Conservation (phyloP, 2,329 filamentous ascomycete species). For the Incumbomyces delicatus region DNA sequence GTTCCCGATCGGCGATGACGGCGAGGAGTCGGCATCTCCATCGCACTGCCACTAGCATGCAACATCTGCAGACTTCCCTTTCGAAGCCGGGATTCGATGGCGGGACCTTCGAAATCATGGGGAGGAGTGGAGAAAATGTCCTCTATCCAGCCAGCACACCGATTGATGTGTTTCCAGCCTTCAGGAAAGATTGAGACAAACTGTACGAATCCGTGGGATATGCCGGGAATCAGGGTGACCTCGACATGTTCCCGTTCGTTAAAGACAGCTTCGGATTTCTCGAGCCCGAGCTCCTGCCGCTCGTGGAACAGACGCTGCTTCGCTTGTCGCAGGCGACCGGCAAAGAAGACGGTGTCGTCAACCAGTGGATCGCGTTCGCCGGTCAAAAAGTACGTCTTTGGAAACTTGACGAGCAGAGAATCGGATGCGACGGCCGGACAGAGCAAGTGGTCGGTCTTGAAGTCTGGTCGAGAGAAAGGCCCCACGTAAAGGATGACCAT, state of each 20-base stretch:
- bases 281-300: constrained; percentile 46
- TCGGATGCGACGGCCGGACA: constrained; percentile 87
- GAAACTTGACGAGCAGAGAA: constrained; percentile 70
- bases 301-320: constrained; percentile 51
- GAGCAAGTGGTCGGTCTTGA: constrained; percentile 79
- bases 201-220: constrained; percentile 88
- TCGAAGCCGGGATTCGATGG: constrained; percentile 23
- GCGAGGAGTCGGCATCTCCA: constrained; percentile 15
- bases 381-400: constrained; percentile 87
- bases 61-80: constrained; percentile 8
- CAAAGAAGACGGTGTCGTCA: constrained; percentile 94
- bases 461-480: constrained; percentile 85
- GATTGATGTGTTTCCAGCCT: constrained; percentile 77
- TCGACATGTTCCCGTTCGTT: constrained; percentile 68
- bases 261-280: constrained; percentile 48
- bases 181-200: constrained; percentile 83
- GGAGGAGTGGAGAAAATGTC: constrained; percentile 55
- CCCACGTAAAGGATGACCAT: constrained; percentile 99
- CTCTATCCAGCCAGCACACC: constrained; percentile 71
- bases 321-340: constrained; percentile 73
- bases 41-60: background rate
- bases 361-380: constrained; percentile 92
- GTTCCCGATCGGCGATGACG: constrained; percentile 22
- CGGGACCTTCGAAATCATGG: constrained; percentile 34
- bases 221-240: constrained; percentile 74